These are phyloP conservation scores for Fusarium austroafricanum DNA, from an alignment of 2,329 filamentous ascomycete genomes.

Conservation along the genomic window DNA sequence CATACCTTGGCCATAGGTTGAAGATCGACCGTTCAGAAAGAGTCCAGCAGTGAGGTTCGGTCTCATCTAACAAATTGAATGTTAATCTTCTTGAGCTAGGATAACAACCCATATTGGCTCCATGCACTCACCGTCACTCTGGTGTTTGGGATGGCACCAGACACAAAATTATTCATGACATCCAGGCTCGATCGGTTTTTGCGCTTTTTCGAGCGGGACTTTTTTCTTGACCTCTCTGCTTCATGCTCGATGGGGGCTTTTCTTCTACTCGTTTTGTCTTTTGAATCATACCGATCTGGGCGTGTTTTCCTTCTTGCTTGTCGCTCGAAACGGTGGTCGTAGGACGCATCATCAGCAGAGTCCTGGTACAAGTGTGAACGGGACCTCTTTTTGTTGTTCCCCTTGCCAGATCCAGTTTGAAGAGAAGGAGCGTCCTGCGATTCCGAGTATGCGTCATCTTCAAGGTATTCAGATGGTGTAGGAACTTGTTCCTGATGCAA, in stretches of 20 bases:
- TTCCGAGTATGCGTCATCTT: background rate
- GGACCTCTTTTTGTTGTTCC: constrained; percentile 6
- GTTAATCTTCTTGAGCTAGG: background rate
- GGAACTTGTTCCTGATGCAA: background rate
- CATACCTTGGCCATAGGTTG: constrained; percentile 36
- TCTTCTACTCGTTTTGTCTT: constrained; percentile 25
- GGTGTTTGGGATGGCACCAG: constrained; percentile 61
- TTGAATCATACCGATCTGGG: constrained; percentile 65
- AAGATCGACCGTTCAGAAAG: constrained; percentile 50
- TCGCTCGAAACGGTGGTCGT: constrained; percentile 57
- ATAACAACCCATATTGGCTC: background rate
- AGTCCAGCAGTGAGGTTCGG: constrained; percentile 50
- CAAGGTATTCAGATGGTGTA: background rate
- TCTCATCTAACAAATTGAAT: constrained; percentile 45
- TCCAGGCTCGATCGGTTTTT: constrained; percentile 55
- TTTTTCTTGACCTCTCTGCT: constrained; percentile 8
- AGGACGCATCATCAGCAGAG: background rate
- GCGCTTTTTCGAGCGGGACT: constrained; percentile 41
- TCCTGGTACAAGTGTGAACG: background rate
- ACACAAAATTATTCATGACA: constrained; percentile 67
- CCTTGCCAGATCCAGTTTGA: constrained; percentile 9
- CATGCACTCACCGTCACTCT: constrained; percentile 48
- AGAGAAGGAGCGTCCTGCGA: background rate
- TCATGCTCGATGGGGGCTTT: constrained; percentile 13
- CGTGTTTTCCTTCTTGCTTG: constrained; percentile 66